These are phyloP conservation scores for Fusarium chlamydosporum DNA, from an alignment of 2,329 filamentous ascomycete genomes.

Conservation along the genomic window DNA sequence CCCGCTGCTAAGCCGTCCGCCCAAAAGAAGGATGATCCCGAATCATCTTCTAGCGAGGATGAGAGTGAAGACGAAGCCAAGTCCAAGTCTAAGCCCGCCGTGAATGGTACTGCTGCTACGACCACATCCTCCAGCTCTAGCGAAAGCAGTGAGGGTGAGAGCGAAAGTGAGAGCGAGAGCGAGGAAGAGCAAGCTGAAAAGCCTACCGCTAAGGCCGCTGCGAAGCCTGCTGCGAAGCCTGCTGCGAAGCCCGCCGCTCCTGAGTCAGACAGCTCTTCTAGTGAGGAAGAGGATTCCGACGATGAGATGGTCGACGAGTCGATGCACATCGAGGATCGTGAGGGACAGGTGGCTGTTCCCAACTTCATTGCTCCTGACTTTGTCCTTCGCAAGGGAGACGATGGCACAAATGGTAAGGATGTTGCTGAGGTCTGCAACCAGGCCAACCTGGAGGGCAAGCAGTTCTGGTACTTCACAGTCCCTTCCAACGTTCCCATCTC, in stretches of 20 bases:
- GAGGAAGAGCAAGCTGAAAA: constrained; percentile 38
- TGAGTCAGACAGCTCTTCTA: constrained; percentile 41
- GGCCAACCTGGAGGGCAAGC: constrained; percentile 75
- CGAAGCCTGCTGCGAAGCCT: constrained; percentile 17
- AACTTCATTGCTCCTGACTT: constrained; percentile 67
- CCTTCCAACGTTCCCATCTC: constrained; percentile 78
- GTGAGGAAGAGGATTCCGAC: constrained; percentile 51
- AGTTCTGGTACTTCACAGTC: constrained; percentile 85
- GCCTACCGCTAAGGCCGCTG: constrained; percentile 31
- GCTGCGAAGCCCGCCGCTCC: constrained; percentile 37
- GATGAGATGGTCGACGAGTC: constrained; percentile 58
- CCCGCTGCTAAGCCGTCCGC: constrained; percentile 32
- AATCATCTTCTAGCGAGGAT: constrained; percentile 49
- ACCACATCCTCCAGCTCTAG: constrained; percentile 45
- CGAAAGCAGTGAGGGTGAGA: constrained; percentile 48
- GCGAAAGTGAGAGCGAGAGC: constrained; percentile 40
- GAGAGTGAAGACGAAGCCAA: constrained; percentile 50
- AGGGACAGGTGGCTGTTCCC: constrained; percentile 58
- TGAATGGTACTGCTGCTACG: constrained; percentile 33
- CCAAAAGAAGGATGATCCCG: constrained; percentile 39
- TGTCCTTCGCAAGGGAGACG: constrained; percentile 64
- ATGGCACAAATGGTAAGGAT: constrained; percentile 59
- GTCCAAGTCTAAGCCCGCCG: constrained; percentile 36
- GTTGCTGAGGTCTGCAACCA: constrained; percentile 69
- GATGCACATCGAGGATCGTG: constrained; percentile 56